Conservation (phyloP, 2,329 filamentous ascomycete species). For the Harringtonia aguacate region DNA sequence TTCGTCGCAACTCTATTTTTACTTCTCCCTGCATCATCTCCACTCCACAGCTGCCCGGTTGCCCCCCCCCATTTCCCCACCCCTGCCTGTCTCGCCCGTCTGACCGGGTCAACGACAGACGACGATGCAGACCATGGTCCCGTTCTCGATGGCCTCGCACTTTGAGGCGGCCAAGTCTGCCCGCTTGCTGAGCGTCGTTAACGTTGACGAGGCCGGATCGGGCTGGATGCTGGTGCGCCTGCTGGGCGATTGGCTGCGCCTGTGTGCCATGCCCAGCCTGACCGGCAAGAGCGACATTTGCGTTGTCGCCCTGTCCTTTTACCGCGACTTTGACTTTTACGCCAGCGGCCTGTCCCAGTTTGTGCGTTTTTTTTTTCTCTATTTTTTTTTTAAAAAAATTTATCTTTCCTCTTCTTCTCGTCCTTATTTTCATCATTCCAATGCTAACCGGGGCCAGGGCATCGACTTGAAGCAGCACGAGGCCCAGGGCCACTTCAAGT, state of each 20-base stretch:
- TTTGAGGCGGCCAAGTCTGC: slow-evolving; percentile 2
- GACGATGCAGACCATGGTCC: background rate
- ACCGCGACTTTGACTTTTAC: slow-evolving; percentile 9
- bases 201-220: slow-evolving; percentile 3
- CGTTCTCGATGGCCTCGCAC: background rate
- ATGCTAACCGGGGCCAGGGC: background rate
- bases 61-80: too few relatives aligned
- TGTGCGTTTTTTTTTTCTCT: background rate
- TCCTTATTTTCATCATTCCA: too few relatives aligned
- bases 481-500: slow-evolving; percentile 6
- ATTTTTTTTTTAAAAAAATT: too few relatives aligned
- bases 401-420: too few relatives aligned
- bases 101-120: background rate
- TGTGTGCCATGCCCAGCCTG: background rate
- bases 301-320: slow-evolving; percentile 10
- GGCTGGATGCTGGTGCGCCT: slow-evolving; percentile 9
- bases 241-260: slow-evolving; percentile 9
- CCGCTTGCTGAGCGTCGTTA: slow-evolving; percentile 3
- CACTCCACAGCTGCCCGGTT: too few relatives aligned
- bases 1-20: too few relatives aligned
- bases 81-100: too few relatives aligned
- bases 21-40: too few relatives aligned
- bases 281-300: slow-evolving; percentile 4
- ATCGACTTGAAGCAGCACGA: slow-evolving; percentile 9
- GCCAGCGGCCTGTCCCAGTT: slow-evolving; percentile 4